Conservation (phyloP, 768 basidiomycete species). For the Mycena vitilis region DNA sequence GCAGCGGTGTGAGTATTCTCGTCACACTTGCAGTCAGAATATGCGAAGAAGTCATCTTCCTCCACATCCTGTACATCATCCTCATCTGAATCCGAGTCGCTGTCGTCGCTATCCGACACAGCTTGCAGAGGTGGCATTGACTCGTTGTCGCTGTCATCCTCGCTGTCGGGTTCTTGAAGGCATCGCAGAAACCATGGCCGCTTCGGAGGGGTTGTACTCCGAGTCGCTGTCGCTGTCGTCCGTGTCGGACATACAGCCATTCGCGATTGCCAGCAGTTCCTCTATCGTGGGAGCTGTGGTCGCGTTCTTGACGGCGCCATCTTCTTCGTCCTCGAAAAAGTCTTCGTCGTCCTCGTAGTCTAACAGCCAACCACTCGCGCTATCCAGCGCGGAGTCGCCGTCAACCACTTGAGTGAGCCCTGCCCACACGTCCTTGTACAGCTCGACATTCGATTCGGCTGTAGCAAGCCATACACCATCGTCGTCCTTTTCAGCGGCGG, state of each 20-base stretch:
- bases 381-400: not conserved
- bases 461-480: too few relatives aligned
- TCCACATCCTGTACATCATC: not conserved
- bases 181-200: too few relatives aligned
- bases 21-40: conserved; percentile 1
- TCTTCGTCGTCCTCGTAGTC: conserved; percentile 25
- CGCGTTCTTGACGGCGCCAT: conserved; percentile 2
- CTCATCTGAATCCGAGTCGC: conserved; percentile 2
- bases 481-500: too few relatives aligned
- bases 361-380: conserved; percentile 12
- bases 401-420: not conserved
- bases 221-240: too few relatives aligned
- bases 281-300: not conserved
- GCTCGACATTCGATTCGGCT: not conserved
- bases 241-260: too few relatives aligned
- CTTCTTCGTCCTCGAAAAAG: conserved; percentile 18
- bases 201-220: too few relatives aligned
- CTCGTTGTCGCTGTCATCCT: not conserved
- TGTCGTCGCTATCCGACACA: conserved; percentile 16
- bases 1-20: too few relatives aligned
- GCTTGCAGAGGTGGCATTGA: conserved; percentile 7
- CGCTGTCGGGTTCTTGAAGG: too few relatives aligned
- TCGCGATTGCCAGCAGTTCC: not conserved
- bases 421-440: conserved; percentile 1
- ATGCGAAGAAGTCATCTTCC: conserved; percentile 20